These are phyloP conservation scores for Rhizophagus clarus DNA, from an alignment of 192 early-diverging fungal genomes.

Conservation along the genomic window DNA sequence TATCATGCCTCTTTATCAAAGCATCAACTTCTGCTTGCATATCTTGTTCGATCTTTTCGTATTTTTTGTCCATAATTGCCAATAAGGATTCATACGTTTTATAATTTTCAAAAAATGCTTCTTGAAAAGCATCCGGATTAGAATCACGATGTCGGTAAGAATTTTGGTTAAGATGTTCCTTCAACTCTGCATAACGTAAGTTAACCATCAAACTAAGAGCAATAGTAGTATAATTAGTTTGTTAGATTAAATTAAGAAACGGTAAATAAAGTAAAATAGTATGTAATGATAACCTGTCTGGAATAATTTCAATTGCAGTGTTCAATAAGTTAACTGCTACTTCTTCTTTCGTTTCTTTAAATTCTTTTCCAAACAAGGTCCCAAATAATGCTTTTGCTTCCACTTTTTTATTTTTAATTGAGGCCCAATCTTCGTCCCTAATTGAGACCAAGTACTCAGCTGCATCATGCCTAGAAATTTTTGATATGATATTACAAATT, in stretches of 20 bases:
- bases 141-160: not conserved
- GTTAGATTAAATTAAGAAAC: not conserved
- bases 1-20: slow-evolving; percentile 43
- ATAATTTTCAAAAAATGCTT: slow-evolving; percentile 47
- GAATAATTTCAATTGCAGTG: slow-evolving; percentile 68
- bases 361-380: not conserved
- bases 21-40: slow-evolving; percentile 51
- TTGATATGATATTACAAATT: not conserved
- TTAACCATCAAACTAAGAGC: slow-evolving; percentile 62
- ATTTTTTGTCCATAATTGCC: slow-evolving; percentile 44
- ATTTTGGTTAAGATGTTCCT: slow-evolving; percentile 61
- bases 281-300: slow-evolving; percentile 55
- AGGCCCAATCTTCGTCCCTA: not conserved
- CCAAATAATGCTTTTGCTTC: not conserved
- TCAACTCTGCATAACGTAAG: slow-evolving; percentile 73
- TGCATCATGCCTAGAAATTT: slow-evolving; percentile 51
- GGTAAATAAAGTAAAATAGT: slow-evolving; percentile 2
- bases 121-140: not conserved
- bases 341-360: slow-evolving; percentile 46
- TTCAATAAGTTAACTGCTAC: slow-evolving; percentile 66
- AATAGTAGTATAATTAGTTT: not conserved
- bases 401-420: not conserved
- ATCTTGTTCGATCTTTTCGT: slow-evolving; percentile 46
- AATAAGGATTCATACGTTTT: slow-evolving; percentile 58
- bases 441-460: slow-evolving; percentile 49